Percentiles rank a stretch among this genome's conserved stretches.
Evolutionary conservation across 495 filamentous ascomycete genomes (phyloP).

Genomic region (Neurospora sp.): DNA sequence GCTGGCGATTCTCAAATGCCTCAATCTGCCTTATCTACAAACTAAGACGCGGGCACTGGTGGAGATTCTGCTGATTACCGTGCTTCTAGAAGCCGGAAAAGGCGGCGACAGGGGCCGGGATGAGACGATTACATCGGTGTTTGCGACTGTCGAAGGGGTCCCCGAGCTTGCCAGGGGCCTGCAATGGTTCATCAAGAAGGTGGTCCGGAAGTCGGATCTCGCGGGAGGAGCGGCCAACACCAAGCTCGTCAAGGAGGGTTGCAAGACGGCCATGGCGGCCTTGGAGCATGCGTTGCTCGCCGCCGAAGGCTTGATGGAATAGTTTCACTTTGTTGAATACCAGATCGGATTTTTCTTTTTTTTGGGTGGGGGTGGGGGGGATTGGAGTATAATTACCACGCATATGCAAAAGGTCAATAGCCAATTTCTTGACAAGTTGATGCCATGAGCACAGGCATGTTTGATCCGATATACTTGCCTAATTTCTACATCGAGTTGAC

Average conservation of each 20-base stretch:
- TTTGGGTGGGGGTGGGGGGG: too few species aligned
- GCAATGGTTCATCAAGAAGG: slow-evolving; percentile 68
- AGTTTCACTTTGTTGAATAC: neutral
- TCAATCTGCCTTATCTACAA: slow-evolving; percentile 72
- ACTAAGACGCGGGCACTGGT: slow-evolving; percentile 65
- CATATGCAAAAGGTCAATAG: neutral
- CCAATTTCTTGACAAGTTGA: neutral
- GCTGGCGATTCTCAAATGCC: slow-evolving; percentile 58
- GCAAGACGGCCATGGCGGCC: slow-evolving; percentile 50
- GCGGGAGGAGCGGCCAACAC: slow-evolving; percentile 49
- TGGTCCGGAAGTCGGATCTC: slow-evolving; percentile 65
- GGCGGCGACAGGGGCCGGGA: slow-evolving; percentile 19
- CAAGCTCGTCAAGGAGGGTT: slow-evolving; percentile 59
- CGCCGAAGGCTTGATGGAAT: slow-evolving; percentile 10
- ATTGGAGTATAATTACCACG: neutral
- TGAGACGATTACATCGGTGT: slow-evolving; percentile 52
- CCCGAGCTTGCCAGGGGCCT: slow-evolving; percentile 59
- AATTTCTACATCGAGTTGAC: neutral
- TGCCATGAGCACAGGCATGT: neutral
- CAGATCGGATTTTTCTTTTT: neutral
- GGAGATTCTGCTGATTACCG: slow-evolving; percentile 67
- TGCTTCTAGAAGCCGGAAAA: slow-evolving; percentile 48
- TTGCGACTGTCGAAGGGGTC: slow-evolving; percentile 47
- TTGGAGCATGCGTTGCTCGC: slow-evolving; percentile 40
- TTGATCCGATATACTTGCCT: neutral